Evolutionary conservation across 2,329 filamentous ascomycete species (phyloP), one percentile per base, ranked within the genome.

Genomic region (Beauveria bassiana): DNA sequence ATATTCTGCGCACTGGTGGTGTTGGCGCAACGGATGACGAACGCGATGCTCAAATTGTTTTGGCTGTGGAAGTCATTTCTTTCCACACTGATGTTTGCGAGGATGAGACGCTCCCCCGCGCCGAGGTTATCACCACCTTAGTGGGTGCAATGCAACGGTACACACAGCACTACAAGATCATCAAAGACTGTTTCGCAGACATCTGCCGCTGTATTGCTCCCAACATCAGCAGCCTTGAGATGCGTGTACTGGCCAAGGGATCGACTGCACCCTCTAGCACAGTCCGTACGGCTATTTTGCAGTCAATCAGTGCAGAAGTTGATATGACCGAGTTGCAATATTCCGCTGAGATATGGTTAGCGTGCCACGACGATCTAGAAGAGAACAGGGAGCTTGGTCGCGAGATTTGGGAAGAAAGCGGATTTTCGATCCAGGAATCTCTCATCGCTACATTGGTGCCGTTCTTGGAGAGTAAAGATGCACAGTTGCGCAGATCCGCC

Each of bases 381-480:
- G 93, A 98, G 71, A 98, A 98, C 68, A 83, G 82, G 9, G 90
- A 92, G 51, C 79, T 96, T 59, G 93, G 90, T 7, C 83, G 81
- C 57, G 90, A 93, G 14, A 96, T 99, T 42, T 99, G 95, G 95
- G 91, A 96, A 69, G 95, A 97, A 70, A 96, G 93, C 70, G 88
- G 85, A 8, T 88, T 98, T 64, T 77, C 88, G 63, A 77, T 93
- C 14, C 82, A 84, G 1, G 77, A 84, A 22, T 80, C 88, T 7
- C 83, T 90, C 9, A 85, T 90, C 8, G 72, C 80, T 62, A 83
- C 81, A 67, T 87, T 93, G 70, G 76, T 96, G 54, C 86, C 87
- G 0, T 98, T 96, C 70, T 78, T 98, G 12, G 84, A 91, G 66
- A 90, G 86, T 66, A 84, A 86, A 66, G 93, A 98, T 68, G 82